Base-by-base conservation (phyloP, 345 rosid species). In the Adansonia digitata region DNA sequence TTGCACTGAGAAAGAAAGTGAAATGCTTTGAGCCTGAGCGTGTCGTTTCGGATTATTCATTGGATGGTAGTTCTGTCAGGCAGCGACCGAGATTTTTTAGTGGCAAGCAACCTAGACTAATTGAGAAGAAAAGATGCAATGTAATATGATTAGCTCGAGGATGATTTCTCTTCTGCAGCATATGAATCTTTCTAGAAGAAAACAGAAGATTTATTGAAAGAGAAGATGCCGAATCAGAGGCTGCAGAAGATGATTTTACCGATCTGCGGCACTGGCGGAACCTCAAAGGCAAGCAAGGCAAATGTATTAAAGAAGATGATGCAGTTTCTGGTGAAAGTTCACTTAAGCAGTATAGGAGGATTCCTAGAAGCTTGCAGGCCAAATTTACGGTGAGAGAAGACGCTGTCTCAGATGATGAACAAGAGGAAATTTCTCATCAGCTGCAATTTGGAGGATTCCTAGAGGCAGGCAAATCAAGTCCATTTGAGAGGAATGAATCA, bases 41-140 rank as follows among this genome's bases (percentile, higher is more conserved):
- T 69, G 90, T 75, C 59, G 80, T 72, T 78, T 88, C 94, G 74
- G 90, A 90, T 79, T 88, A 86, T 85, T 78, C 88, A 26, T 79
- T 79, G 60, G 89, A 78, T 70, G 88, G 79, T 74, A 77, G 69
- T 75, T 80, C 82, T 74, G 76, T 63, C 75, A 79, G 81, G 78
- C 89, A 77, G 74, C 83, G 75, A 63, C 72, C 56, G 56, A 81
- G 77, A 76, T 73, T 78, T 82, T 71, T 74, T 26, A 72, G 79
- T 48, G 81, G 84, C 77, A 92, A 81, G 51, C 73, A 77, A 42
- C 80, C 78, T 69, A 83, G 83, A 69, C 69, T 70, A 59, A 65
- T 80, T 55, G 85, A 77, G 78, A 83, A 83, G n/a, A 71, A 86
- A 85, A 78, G 74, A 68, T 65, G 62, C 37, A 29, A 64, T 71